These are phyloP conservation scores for Populus tremula DNA, from an alignment of 345 rosid species.

Conservation along the genomic window DNA sequence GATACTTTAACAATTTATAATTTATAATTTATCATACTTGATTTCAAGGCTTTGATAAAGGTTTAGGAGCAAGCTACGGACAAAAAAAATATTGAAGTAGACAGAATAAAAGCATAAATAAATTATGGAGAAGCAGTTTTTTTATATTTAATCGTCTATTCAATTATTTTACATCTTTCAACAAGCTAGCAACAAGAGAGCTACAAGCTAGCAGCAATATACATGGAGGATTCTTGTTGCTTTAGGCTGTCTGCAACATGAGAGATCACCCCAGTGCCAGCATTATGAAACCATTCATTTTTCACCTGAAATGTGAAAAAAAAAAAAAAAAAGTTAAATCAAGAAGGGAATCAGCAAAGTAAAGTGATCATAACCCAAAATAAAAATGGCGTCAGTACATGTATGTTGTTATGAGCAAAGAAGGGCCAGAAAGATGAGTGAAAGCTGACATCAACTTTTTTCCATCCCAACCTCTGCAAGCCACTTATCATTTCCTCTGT, in stretches of 20 bases:
- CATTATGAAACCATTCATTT: constrained; percentile 76
- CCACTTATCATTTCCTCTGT: constrained; percentile 95
- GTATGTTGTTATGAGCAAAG: constrained; percentile 93
- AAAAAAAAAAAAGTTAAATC: not conserved
- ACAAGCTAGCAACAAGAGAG: constrained; percentile 57
- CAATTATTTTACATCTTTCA: too few species aligned
- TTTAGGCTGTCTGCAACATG: constrained; percentile 91
- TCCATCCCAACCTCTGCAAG: constrained; percentile 88
- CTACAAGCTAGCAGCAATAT: constrained; percentile 65
- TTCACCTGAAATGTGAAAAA: constrained; percentile 54
- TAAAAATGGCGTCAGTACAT: constrained; percentile 39
- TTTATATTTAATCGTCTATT: too few species aligned
- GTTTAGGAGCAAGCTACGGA: too few species aligned
- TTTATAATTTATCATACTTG: too few species aligned
- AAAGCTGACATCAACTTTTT: constrained; percentile 93
- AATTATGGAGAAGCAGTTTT: too few species aligned
- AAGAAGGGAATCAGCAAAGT: not conserved
- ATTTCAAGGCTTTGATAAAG: too few species aligned
- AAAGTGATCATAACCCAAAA: not conserved
- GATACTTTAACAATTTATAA: too few species aligned
- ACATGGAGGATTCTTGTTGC: constrained; percentile 63
- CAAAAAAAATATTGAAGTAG: too few species aligned
- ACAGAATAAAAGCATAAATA: too few species aligned
- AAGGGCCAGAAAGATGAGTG: constrained; percentile 91
- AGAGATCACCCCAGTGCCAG: constrained; percentile 86